Percentiles rank a stretch among this genome's conserved stretches.
Conservation (phyloP, 352 stramenopile species). For the Pythium insidiosum region DNA sequence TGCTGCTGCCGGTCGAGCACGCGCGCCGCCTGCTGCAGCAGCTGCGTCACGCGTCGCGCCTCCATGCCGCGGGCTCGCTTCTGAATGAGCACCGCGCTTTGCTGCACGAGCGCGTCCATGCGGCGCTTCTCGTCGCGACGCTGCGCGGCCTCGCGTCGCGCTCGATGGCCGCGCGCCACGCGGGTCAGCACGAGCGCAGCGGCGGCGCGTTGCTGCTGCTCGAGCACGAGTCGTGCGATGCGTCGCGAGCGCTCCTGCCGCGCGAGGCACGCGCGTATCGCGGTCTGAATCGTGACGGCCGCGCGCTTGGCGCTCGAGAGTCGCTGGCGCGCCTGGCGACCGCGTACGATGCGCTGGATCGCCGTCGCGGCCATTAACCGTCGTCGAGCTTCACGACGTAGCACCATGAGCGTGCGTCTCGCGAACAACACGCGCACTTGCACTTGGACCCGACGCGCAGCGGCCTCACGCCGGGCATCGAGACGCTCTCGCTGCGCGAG, state of each 20-base stretch:
- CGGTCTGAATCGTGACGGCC: constrained; percentile 31
- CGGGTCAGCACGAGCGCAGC: constrained; percentile 28
- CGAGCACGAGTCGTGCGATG: constrained; percentile 1
- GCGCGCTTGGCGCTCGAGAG: constrained; percentile 18
- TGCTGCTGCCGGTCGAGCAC: constrained; percentile 36
- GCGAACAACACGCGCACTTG: constrained; percentile 20
- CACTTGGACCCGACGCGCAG: constrained; percentile 33
- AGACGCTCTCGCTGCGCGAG: constrained; percentile 30
- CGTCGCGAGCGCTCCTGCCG: constrained; percentile 15
- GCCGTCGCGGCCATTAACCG: constrained; percentile 14
- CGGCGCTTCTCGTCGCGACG: constrained; percentile 17
- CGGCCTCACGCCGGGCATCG: constrained; percentile 13
- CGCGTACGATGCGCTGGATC: constrained; percentile 35
- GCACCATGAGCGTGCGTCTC: background rate
- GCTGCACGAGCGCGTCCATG: constrained; percentile 20
- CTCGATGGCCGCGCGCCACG: constrained; percentile 19
- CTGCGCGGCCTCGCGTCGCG: constrained; percentile 14
- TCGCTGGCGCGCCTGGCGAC: constrained; percentile 6
- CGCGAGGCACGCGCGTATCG: constrained; percentile 27
- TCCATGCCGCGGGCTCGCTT: constrained; percentile 42
- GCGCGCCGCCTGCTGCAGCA: constrained; percentile 33
- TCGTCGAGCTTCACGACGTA: constrained; percentile 13
- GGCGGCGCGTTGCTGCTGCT: constrained; percentile 1
- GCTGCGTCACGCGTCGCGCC: constrained; percentile 18
- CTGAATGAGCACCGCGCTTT: constrained; percentile 45